Conservation (phyloP, 345 rosid genomes). For the Balakata baccata region DNA sequence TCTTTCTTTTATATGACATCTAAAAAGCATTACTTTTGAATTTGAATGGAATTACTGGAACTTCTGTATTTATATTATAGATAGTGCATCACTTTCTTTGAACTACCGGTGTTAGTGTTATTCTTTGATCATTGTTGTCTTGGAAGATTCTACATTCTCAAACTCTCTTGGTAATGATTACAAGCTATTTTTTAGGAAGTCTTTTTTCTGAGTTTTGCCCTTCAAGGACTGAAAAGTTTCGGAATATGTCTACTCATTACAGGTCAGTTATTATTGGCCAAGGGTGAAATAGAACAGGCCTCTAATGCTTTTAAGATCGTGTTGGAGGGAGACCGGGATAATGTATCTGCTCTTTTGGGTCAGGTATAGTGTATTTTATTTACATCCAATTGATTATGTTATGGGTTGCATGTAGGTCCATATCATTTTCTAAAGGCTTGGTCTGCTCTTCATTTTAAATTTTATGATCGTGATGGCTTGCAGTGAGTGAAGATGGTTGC, state of each 20-base stretch:
- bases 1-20: not conserved
- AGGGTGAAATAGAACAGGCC: constrained; percentile 92
- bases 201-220: not conserved
- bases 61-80: not conserved
- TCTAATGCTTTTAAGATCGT: constrained; percentile 83
- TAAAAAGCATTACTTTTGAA: not conserved
- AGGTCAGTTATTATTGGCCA: constrained; percentile 97
- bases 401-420: constrained; percentile 8
- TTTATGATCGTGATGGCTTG: not conserved
- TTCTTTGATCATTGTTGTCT: not conserved
- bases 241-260: constrained; percentile 22
- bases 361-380: constrained; percentile 50
- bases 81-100: not conserved
- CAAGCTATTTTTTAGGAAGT: not conserved
- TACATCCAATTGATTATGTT: constrained; percentile 3
- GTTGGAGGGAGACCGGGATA: constrained; percentile 69
- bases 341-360: constrained; percentile 93
- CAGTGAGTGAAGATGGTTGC: not conserved
- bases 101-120: not conserved
- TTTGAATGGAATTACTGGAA: constrained; percentile 4
- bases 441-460: not conserved
- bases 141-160: constrained; percentile 2
- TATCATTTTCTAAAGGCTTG: not conserved
- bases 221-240: constrained; percentile 1
- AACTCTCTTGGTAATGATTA: not conserved